These are phyloP conservation scores for Xylariales sp. DNA, from an alignment of 2,329 filamentous ascomycete species.

Conservation along the genomic window DNA sequence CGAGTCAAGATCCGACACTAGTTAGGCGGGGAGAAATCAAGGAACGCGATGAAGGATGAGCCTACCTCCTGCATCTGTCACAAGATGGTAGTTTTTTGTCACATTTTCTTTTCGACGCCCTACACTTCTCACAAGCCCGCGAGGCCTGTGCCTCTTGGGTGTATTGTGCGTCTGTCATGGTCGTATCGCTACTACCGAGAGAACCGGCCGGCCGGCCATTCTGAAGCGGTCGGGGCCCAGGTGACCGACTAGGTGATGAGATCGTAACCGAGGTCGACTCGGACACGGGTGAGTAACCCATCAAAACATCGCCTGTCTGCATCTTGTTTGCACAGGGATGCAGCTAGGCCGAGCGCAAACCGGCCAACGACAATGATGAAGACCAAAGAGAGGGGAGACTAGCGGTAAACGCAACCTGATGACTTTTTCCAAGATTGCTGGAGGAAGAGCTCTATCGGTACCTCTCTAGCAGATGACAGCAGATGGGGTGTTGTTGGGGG, in stretches of 20 bases:
- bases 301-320: constrained; percentile 32
- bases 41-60: background rate
- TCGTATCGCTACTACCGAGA: constrained; percentile 30
- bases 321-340: constrained; percentile 19
- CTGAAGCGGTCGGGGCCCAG: constrained; percentile 37
- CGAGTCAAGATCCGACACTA: constrained; percentile 2
- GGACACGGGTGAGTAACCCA: constrained; percentile 43
- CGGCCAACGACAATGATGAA: background rate
- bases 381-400: background rate
- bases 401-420: constrained; percentile 2
- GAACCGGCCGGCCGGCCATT: constrained; percentile 34
- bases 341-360: constrained; percentile 10
- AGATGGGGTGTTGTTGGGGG: constrained; percentile 9
- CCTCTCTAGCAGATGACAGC: background rate
- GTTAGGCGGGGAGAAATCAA: background rate
- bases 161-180: constrained; percentile 30
- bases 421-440: background rate
- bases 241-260: constrained; percentile 44
- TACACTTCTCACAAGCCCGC: constrained; percentile 51
- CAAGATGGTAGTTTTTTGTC: constrained; percentile 51
- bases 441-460: constrained; percentile 8
- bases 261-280: constrained; percentile 42
- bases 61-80: constrained; percentile 50
- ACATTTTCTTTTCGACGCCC: constrained; percentile 50
- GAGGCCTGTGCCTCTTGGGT: constrained; percentile 40